These are phyloP conservation scores for Lepiota venenata DNA, from an alignment of 768 basidiomycete species.

Conservation along the genomic window DNA sequence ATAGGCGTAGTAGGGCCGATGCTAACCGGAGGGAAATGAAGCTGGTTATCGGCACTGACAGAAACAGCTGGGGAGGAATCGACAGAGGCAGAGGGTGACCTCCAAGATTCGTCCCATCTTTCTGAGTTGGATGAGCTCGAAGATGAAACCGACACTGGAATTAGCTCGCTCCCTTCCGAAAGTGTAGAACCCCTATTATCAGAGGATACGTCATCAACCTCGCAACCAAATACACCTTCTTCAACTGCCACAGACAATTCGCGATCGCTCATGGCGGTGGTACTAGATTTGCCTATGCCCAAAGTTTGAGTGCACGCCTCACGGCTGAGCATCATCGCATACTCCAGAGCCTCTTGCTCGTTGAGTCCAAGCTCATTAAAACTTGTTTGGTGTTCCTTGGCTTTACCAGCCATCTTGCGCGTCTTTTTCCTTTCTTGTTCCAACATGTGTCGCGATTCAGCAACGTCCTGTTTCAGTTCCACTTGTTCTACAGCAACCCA, in stretches of 20 bases:
- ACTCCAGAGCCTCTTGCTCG: slow-evolving; percentile 75
- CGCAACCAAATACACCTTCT: slow-evolving; percentile 59
- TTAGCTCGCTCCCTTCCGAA: slow-evolving; percentile 3
- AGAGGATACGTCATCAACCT: slow-evolving; percentile 26
- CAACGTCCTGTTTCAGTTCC: slow-evolving; percentile 60
- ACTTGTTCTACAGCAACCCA: slow-evolving; percentile 45
- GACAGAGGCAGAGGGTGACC: background rate
- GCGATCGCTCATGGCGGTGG: background rate
- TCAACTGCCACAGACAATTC: slow-evolving; percentile 25
- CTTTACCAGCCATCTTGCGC: slow-evolving; percentile 39
- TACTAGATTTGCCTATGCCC: slow-evolving; percentile 11
- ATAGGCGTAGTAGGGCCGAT: slow-evolving; percentile 21
- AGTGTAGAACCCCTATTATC: background rate
- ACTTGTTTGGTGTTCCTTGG: slow-evolving; percentile 53
- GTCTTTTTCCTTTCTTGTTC: slow-evolving; percentile 43
- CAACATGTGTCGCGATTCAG: slow-evolving; percentile 51
- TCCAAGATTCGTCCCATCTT: background rate
- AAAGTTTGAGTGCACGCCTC: slow-evolving; percentile 52
- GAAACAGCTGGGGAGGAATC: background rate
- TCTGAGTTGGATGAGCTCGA: slow-evolving; percentile 6
- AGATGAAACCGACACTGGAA: slow-evolving; percentile 4
- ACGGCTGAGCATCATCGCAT: slow-evolving; percentile 80
- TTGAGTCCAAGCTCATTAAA: slow-evolving; percentile 66
- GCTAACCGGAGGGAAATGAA: slow-evolving; percentile 21
- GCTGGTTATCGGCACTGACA: background rate